These are phyloP conservation scores for Mortierella antarctica DNA, from an alignment of 192 early-diverging fungal species.

Conservation along the genomic window DNA sequence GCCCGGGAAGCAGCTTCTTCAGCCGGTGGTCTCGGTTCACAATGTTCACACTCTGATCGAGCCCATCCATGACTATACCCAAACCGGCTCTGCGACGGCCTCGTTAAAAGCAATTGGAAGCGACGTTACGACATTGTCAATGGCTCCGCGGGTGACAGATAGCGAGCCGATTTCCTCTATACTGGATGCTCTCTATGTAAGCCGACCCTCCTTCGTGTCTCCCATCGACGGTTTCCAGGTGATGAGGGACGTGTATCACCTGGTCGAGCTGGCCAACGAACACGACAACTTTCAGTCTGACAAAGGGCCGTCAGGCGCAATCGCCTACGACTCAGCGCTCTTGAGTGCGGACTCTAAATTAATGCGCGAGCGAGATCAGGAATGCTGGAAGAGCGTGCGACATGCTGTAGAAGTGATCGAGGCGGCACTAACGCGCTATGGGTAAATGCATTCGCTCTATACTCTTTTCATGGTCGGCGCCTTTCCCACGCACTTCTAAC, in stretches of 20 bases:
- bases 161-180: not conserved
- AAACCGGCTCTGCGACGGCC: not conserved
- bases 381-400: slow-evolving; percentile 49
- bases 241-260: slow-evolving; percentile 50
- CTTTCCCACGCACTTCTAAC: not conserved
- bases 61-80: slow-evolving; percentile 13
- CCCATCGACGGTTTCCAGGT: slow-evolving; percentile 46
- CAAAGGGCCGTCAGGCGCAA: slow-evolving; percentile 1
- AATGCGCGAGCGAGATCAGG: slow-evolving; percentile 33
- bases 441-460: slow-evolving; percentile 55
- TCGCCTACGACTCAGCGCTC: not conserved
- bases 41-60: slow-evolving; percentile 47
- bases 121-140: not conserved
- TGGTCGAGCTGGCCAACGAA: slow-evolving; percentile 28
- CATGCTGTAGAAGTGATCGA: slow-evolving; percentile 66
- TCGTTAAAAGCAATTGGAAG: not conserved
- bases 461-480: not conserved
- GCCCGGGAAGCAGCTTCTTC: not conserved
- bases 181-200: slow-evolving; percentile 27
- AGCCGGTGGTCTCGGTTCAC: slow-evolving; percentile 46
- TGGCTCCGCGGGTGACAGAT: too few relatives aligned
- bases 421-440: slow-evolving; percentile 62
- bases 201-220: slow-evolving; percentile 39
- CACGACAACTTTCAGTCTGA: slow-evolving; percentile 2
- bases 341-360: slow-evolving; percentile 9